phyloP scores from a whole-genome alignment of 768 basidiomycete species.

The Royoungia palumana region DNA sequence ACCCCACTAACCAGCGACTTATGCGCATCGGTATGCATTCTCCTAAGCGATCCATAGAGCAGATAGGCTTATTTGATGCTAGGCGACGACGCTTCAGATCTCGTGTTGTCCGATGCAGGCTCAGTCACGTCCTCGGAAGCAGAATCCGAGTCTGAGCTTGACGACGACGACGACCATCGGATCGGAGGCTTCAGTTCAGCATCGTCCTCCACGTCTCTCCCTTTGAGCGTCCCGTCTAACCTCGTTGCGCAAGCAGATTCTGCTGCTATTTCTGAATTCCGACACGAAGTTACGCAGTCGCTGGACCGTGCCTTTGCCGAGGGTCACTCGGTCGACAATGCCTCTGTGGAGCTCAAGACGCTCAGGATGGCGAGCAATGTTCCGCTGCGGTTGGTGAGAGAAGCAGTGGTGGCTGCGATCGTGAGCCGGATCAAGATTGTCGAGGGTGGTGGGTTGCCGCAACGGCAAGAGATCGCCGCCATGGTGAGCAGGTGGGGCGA shows the following conservation, averaged over 20 bases:
- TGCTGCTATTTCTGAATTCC: conserved; percentile 67
- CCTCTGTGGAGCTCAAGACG: conserved; percentile 91
- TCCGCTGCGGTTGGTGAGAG: conserved; percentile 75
- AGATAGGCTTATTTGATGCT: conserved; percentile 1
- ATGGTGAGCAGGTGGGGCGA: conserved; percentile 79
- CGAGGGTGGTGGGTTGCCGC: conserved; percentile 50
- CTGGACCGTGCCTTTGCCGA: conserved; percentile 92
- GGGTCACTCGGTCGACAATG: conserved; percentile 88
- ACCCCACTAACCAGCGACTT: conserved; percentile 66
- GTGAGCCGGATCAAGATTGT: conserved; percentile 68
- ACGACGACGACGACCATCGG: conserved; percentile 41
- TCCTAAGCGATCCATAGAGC: background rate
- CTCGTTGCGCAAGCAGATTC: conserved; percentile 37
- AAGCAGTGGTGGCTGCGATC: conserved; percentile 84
- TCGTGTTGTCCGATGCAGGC: conserved; percentile 57
- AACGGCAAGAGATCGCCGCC: conserved; percentile 61
- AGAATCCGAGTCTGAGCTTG: conserved; percentile 40
- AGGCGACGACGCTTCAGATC: conserved; percentile 62
- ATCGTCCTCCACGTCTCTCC: conserved; percentile 49
- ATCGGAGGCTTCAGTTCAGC: conserved; percentile 33
- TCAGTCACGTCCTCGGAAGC: conserved; percentile 52
- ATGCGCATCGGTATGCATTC: conserved; percentile 64
- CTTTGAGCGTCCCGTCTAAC: conserved; percentile 38
- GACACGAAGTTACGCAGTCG: conserved; percentile 72
- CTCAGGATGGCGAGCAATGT: conserved; percentile 97